Evolutionary conservation across 2,329 filamentous ascomycete genomes (phyloP).

Genomic region (Fusarium torulosum): DNA sequence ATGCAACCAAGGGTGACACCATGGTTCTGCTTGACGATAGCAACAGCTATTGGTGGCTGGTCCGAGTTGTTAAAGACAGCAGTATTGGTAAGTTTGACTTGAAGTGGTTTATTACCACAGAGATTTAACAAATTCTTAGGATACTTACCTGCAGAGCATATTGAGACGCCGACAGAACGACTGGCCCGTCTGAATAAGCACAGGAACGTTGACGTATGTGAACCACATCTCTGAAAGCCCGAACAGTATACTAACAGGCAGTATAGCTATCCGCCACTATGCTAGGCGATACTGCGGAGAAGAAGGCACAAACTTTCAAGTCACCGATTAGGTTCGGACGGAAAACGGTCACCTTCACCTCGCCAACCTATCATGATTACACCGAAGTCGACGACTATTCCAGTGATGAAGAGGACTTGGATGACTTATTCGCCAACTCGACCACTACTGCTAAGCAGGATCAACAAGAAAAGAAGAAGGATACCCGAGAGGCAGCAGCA

Average conservation of each 20-base stretch:
- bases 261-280: conserved; percentile 70
- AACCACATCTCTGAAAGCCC: neutral
- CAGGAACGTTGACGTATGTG: conserved; percentile 91
- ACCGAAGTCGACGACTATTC: conserved; percentile 91
- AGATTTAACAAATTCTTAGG: conserved; percentile 65
- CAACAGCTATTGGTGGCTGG: conserved; percentile 99
- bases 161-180: conserved; percentile 96
- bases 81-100: conserved; percentile 75
- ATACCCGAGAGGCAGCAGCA: conserved; percentile 49
- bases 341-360: conserved; percentile 88
- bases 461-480: conserved; percentile 49
- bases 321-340: conserved; percentile 81
- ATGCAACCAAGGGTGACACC: conserved; percentile 97
- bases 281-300: conserved; percentile 76
- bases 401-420: conserved; percentile 74
- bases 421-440: conserved; percentile 58
- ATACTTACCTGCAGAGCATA: conserved; percentile 96
- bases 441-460: conserved; percentile 37
- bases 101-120: neutral
- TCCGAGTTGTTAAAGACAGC: conserved; percentile 95
- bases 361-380: conserved; percentile 89
- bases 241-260: conserved; percentile 22
- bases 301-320: conserved; percentile 84
- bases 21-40: conserved; percentile 99
- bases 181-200: conserved; percentile 96